phyloP scores from a whole-genome alignment of 305 asterid species.

The Fraxinus paxiana region DNA sequence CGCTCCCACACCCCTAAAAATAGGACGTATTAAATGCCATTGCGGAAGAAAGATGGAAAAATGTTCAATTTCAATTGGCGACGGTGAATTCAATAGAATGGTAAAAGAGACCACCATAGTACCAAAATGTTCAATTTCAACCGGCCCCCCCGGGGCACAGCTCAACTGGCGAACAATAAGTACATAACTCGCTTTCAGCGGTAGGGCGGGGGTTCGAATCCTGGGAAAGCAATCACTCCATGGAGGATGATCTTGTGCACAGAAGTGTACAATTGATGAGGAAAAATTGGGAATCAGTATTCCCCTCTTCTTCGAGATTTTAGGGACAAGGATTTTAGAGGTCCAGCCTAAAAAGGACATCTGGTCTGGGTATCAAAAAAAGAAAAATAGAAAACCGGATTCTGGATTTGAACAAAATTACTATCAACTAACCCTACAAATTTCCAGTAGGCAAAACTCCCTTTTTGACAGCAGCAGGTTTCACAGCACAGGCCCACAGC shows the following conservation, averaged over 20 bases:
- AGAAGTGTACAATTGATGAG: no score
- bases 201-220: no score
- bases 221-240: no score
- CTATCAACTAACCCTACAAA: neutral
- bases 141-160: no score
- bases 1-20: neutral
- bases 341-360: no score
- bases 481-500: slow-evolving; percentile 7
- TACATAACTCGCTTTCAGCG: no score
- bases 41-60: neutral
- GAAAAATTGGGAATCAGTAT: no score
- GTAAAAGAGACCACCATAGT: slow-evolving; percentile 32
- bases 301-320: no score
- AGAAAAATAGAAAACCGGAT: neutral
- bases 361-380: neutral
- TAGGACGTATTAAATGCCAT: neutral
- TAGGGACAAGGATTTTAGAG: no score
- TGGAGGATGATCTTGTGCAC: no score
- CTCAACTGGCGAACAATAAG: no score
- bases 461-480: neutral
- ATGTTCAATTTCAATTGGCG: slow-evolving; percentile 20
- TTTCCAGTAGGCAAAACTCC: slow-evolving; percentile 1
- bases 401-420: neutral
- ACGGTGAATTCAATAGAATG: slow-evolving; percentile 30
- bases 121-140: neutral